These are phyloP conservation scores for Begonia masoniana DNA, from an alignment of 306 rosid species.

Conservation along the genomic window DNA sequence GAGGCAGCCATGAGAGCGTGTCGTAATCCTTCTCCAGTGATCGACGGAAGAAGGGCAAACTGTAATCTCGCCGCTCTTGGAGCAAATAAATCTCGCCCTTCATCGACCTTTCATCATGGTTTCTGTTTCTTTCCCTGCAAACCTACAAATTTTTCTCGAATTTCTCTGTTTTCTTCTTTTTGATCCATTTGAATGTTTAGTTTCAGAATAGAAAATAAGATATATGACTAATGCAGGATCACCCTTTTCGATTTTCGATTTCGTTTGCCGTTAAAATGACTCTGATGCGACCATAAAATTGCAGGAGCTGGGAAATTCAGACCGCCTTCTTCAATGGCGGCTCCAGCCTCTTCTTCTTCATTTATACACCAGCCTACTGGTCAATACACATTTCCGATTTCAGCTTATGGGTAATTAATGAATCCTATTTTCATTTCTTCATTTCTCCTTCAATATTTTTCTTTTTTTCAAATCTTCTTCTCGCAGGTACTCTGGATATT, in stretches of 20 bases:
- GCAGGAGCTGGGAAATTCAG: slow-evolving; percentile 56
- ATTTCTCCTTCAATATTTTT: slow-evolving; percentile 6
- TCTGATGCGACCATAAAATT: not conserved
- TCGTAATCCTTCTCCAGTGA: slow-evolving; percentile 88
- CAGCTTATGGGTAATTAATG: slow-evolving; percentile 58
- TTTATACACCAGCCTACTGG: slow-evolving; percentile 50
- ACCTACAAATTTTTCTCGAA: no score
- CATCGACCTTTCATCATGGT: slow-evolving; percentile 56
- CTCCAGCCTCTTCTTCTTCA: slow-evolving; percentile 49
- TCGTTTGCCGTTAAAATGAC: no score
- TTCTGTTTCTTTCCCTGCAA: slow-evolving; percentile 6
- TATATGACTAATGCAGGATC: no score
- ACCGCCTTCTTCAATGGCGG: slow-evolving; percentile 41
- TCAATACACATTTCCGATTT: slow-evolving; percentile 71
- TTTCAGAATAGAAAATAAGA: no score
- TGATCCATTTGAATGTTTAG: no score
- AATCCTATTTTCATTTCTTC: slow-evolving; percentile 1
- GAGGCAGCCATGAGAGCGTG: slow-evolving; percentile 89
- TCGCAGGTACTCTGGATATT: slow-evolving; percentile 61
- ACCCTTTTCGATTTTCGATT: no score
- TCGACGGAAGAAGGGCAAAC: slow-evolving; percentile 93
- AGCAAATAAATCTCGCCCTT: slow-evolving; percentile 56
- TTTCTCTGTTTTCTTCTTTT: no score
- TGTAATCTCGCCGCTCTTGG: slow-evolving; percentile 96
- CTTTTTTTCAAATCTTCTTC: slow-evolving; percentile 9